A percentile compares a stretch with the other conserved stretches of the same genome.
phyloP scores from a whole-genome alignment of 176 grass and related monocot species.

The Bromus sterilis region DNA sequence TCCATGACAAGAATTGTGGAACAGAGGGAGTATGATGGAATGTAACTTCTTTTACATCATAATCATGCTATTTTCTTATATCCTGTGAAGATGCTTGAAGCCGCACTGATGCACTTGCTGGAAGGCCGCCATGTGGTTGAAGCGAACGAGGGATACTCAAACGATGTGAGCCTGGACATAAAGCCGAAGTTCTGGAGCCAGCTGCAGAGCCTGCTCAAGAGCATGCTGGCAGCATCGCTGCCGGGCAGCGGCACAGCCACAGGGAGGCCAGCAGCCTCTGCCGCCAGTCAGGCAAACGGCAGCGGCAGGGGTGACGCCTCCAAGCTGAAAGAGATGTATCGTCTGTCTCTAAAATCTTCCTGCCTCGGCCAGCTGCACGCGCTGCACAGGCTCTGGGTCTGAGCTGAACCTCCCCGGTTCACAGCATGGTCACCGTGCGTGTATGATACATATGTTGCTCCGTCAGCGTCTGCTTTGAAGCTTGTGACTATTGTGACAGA shows the following conservation, averaged over 20 bases:
- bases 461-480: not conserved
- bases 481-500: not conserved
- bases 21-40: too few relatives aligned
- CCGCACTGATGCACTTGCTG: conserved; percentile 56
- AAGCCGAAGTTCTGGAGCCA: conserved; percentile 72
- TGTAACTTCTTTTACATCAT: not conserved
- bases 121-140: conserved; percentile 71
- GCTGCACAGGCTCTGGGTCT: conserved; percentile 60
- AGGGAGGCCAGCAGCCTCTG: conserved; percentile 31
- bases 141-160: conserved; percentile 31
- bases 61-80: not conserved
- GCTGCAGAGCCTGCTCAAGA: conserved; percentile 70
- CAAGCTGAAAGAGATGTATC: conserved; percentile 81
- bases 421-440: not conserved
- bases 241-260: conserved; percentile 15
- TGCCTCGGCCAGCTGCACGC: conserved; percentile 53
- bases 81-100: conserved; percentile 61
- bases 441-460: not conserved
- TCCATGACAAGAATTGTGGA: too few relatives aligned
- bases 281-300: conserved; percentile 10
- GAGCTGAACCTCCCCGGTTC: not conserved
- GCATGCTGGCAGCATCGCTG: conserved; percentile 42
- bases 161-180: conserved; percentile 46
- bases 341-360: conserved; percentile 61
- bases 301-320: conserved; percentile 38